phyloP scores from a whole-genome alignment of 768 basidiomycete species.

The Mycena sanguinolenta region DNA sequence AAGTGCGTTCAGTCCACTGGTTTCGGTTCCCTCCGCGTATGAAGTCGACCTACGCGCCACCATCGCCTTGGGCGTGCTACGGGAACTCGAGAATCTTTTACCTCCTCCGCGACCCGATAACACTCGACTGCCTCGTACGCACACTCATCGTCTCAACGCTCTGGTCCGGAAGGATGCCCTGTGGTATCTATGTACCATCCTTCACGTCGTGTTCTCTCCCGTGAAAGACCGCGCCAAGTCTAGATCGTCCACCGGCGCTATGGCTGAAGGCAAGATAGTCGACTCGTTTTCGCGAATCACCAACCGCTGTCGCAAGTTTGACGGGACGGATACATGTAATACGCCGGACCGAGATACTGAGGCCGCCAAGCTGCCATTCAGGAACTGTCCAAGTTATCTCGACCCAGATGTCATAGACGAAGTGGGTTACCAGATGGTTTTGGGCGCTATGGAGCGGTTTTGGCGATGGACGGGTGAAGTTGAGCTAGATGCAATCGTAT shows the following conservation, averaged over 20 bases:
- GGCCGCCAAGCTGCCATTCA: slow-evolving; percentile 2
- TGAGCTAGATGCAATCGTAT: not conserved
- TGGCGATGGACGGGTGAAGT: slow-evolving; percentile 39
- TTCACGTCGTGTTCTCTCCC: slow-evolving; percentile 52
- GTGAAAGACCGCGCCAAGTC: slow-evolving; percentile 9
- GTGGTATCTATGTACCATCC: slow-evolving; percentile 65
- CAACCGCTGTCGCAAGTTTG: slow-evolving; percentile 23
- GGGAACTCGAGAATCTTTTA: slow-evolving; percentile 53
- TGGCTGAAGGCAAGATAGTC: slow-evolving; percentile 22
- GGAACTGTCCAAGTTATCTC: slow-evolving; percentile 21
- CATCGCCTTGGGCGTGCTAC: slow-evolving; percentile 54
- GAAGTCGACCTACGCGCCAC: slow-evolving; percentile 41
- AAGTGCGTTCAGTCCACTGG: slow-evolving; percentile 35
- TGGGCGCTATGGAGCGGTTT: slow-evolving; percentile 54
- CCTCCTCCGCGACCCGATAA: slow-evolving; percentile 27
- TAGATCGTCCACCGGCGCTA: slow-evolving; percentile 9
- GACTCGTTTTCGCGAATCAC: slow-evolving; percentile 28
- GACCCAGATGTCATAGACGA: slow-evolving; percentile 49
- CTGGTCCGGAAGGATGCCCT: slow-evolving; percentile 63
- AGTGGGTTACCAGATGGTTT: slow-evolving; percentile 53
- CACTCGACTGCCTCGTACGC: slow-evolving; percentile 18
- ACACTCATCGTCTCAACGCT: slow-evolving; percentile 48
- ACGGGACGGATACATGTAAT: slow-evolving; percentile 20
- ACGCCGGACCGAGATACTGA: slow-evolving; percentile 29
- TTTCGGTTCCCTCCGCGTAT: slow-evolving; percentile 31